Base-by-base conservation (phyloP, 108 stramenopile species). In the Stephanodiscus minutulus region DNA sequence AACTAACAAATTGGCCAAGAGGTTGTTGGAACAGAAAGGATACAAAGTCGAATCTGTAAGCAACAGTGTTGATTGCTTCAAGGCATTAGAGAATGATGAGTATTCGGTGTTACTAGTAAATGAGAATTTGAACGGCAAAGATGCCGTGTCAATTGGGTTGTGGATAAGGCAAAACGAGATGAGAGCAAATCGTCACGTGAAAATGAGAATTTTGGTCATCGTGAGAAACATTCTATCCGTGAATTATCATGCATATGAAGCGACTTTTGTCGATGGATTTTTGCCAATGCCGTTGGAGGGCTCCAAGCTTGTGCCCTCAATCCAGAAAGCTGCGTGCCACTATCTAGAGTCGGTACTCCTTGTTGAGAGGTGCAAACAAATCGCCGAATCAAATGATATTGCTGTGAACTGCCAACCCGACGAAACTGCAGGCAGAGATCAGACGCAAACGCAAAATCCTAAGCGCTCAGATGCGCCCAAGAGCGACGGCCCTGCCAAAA, bases 1-100 rank as follows among this genome's bases (percentile, higher is more conserved):
- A 12, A 79, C 76, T 53, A 48, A 57, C 43, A 79, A 66, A 53
- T 36, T 71, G 44, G 82, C 82, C 65, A 74, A 79, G 57, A 68
- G 64, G 29, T 56, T 79, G 12, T 55, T 83, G 28, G 82, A 79
- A 76, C 70, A 79, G 64, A 50, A 79, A 59, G 82, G 82, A 31
- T 83, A 76, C 69, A 80, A 65, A n/a, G 78, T 83, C 18, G 74
- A 80, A 33, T 75, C 70, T 59, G 73, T 74, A 18, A 33, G 48
- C 27, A 83, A 66, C 58, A 74, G 74, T 31, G 54, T n/a, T 1
- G 82, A 83, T 35, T 79, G 78, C 49, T 49, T 79, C 33, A 50
- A 71, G 54, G 57, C 66, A 8, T 44, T 83, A 31, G 73, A 83
- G 50, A 68, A 58, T 33, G 27, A 52, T 11, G 10, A 29, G 17